Percentiles rank a stretch among this genome's conserved stretches.
Conservation (phyloP, 1,284 basidiomycete species). For the Microbotryomycetes sp. region DNA sequence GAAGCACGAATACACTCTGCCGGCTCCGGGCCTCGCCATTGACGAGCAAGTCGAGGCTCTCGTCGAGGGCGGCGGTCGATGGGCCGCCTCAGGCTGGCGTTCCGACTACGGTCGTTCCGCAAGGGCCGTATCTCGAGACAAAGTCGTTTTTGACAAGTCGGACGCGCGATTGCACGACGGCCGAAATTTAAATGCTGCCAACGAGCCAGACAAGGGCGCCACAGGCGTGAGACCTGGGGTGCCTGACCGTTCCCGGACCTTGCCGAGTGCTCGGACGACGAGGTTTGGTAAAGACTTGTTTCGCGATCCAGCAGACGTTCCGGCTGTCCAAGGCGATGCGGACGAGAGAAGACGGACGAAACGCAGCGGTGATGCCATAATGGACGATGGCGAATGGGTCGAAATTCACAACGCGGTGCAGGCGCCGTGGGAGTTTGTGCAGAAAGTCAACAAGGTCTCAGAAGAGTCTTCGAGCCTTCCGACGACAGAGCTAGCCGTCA, state of each 20-base stretch:
- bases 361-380: not conserved
- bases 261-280: constrained; percentile 26
- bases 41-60: constrained; percentile 80
- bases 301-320: constrained; percentile 26
- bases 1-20: constrained; percentile 67
- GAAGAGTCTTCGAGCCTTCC: not conserved
- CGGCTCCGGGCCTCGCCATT: constrained; percentile 58
- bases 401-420: not conserved
- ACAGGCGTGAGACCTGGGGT: constrained; percentile 22
- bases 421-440: not conserved
- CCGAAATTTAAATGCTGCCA: not conserved
- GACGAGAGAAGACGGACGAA: not conserved
- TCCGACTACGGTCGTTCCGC: constrained; percentile 25
- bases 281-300: constrained; percentile 31
- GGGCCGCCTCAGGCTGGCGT: constrained; percentile 47
- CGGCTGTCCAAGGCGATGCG: constrained; percentile 16
- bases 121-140: constrained; percentile 51
- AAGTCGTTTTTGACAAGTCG: constrained; percentile 38
- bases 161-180: constrained; percentile 35
- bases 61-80: constrained; percentile 64
- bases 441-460: not conserved
- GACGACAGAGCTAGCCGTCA: not conserved
- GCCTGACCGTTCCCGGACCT: constrained; percentile 9
- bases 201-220: constrained; percentile 1
- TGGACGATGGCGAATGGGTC: not conserved